Conservation (phyloP, 768 basidiomycete species). For the Boletus barrowsii region DNA sequence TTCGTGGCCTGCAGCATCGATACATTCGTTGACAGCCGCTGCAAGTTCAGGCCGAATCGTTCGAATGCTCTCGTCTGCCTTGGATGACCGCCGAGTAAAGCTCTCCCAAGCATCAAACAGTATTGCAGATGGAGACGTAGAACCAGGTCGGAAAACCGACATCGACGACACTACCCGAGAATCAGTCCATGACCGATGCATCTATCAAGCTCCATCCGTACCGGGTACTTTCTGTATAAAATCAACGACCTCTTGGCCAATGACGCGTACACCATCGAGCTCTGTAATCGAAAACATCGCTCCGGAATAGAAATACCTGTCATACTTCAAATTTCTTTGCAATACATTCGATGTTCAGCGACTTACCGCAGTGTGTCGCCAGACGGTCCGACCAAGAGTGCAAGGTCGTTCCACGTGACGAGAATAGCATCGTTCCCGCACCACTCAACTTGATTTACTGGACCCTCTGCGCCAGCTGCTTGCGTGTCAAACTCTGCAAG, state of each 20-base stretch:
- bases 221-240: constrained; percentile 93
- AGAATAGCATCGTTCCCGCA: constrained; percentile 95
- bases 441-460: constrained; percentile 80
- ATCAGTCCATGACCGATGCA: not conserved
- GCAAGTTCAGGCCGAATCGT: constrained; percentile 84
- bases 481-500: constrained; percentile 84
- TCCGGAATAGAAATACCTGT: constrained; percentile 80
- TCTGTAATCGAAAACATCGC: constrained; percentile 80
- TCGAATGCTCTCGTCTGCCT: constrained; percentile 90
- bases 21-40: constrained; percentile 84
- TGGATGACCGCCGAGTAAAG: constrained; percentile 79
- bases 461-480: constrained; percentile 53
- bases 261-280: constrained; percentile 83
- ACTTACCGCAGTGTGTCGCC: constrained; percentile 83
- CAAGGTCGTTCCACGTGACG: constrained; percentile 75
- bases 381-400: constrained; percentile 87
- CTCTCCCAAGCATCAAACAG: constrained; percentile 91
- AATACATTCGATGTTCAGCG: not conserved
- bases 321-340: constrained; percentile 7
- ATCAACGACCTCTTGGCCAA: constrained; percentile 77
- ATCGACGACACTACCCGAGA: constrained; percentile 60
- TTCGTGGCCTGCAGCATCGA: constrained; percentile 91
- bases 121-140: constrained; percentile 87
- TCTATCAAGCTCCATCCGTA: constrained; percentile 32
- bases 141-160: constrained; percentile 89